A percentile compares a stretch with the other conserved stretches of the same genome.
These are phyloP conservation scores for Globisporangium cylindrosporum DNA, from an alignment of 352 stramenopile genomes.

Conservation along the genomic window DNA sequence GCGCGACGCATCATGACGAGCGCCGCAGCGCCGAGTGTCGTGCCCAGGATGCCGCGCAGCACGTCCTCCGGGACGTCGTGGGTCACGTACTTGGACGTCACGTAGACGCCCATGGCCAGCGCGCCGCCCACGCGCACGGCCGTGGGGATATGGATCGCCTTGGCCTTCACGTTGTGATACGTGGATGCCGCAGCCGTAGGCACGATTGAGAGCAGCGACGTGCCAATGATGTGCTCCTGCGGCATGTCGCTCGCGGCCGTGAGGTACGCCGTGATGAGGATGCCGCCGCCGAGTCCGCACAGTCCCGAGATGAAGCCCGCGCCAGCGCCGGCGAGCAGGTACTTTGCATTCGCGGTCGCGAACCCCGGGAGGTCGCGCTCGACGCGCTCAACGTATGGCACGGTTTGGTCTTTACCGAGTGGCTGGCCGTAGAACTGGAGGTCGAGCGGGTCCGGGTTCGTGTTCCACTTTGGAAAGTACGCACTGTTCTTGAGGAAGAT, in stretches of 20 bases:
- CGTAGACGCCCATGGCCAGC: conserved; percentile 57
- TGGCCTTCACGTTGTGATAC: conserved; percentile 75
- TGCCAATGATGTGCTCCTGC: conserved; percentile 80
- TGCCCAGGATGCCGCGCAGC: conserved; percentile 68
- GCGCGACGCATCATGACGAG: conserved; percentile 80
- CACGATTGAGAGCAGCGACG: conserved; percentile 80
- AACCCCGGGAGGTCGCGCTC: conserved; percentile 43
- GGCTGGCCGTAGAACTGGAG: conserved; percentile 70
- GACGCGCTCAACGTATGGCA: conserved; percentile 47
- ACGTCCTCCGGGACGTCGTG: conserved; percentile 73
- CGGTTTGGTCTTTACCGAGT: conserved; percentile 13
- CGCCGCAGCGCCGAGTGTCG: conserved; percentile 63
- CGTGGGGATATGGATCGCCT: conserved; percentile 76
- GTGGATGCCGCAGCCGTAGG: conserved; percentile 77
- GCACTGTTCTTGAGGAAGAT: conserved; percentile 83
- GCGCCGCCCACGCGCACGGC: conserved; percentile 62
- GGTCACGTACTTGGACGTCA: conserved; percentile 84
- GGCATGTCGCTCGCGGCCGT: conserved; percentile 85
- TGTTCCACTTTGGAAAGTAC: conserved; percentile 75
- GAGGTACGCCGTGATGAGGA: conserved; percentile 86
- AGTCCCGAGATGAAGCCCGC: conserved; percentile 84
- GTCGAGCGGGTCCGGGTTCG: conserved; percentile 51
- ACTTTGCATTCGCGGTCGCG: conserved; percentile 65
- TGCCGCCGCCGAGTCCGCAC: conserved; percentile 76
- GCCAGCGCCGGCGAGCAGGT: conserved; percentile 63